phyloP scores from a whole-genome alignment of 2,329 filamentous ascomycete genomes.

The Calycina marina region DNA sequence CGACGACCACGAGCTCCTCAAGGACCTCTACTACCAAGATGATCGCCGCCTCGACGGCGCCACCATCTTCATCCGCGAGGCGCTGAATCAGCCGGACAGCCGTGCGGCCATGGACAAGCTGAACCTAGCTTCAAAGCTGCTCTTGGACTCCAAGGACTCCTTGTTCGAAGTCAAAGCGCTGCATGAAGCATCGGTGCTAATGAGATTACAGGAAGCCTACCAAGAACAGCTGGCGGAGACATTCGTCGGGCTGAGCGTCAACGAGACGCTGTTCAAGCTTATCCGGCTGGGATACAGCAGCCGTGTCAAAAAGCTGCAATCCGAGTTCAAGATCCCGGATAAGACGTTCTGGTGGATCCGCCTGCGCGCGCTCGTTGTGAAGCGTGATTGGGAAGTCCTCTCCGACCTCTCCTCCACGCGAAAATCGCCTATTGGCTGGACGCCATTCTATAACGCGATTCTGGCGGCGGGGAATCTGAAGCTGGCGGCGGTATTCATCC shows the following conservation, averaged over 20 bases:
- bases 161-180: constrained; percentile 59
- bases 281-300: constrained; percentile 70
- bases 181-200: constrained; percentile 63
- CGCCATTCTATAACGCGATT: constrained; percentile 81
- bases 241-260: constrained; percentile 73
- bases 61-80: constrained; percentile 74
- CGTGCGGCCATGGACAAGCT: constrained; percentile 71
- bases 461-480: constrained; percentile 82
- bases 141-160: constrained; percentile 72
- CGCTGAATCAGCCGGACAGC: constrained; percentile 56
- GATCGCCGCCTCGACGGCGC: constrained; percentile 81
- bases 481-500: constrained; percentile 68
- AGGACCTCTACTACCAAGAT: constrained; percentile 95
- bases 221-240: constrained; percentile 67
- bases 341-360: constrained; percentile 81
- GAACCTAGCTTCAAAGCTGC: constrained; percentile 67
- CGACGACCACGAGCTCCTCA: constrained; percentile 70
- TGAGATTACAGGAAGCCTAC: constrained; percentile 76
- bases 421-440: constrained; percentile 92
- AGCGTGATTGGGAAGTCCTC: constrained; percentile 82
- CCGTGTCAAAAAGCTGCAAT: constrained; percentile 74
- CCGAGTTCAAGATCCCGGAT: constrained; percentile 85
- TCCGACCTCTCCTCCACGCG: constrained; percentile 67
- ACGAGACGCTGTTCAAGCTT: constrained; percentile 84
- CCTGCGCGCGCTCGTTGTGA: constrained; percentile 74